A percentile compares a stretch with the other conserved stretches of the same genome.
These are phyloP conservation scores for Phytophthora citricola DNA, from an alignment of 352 stramenopile species.

Conservation along the genomic window DNA sequence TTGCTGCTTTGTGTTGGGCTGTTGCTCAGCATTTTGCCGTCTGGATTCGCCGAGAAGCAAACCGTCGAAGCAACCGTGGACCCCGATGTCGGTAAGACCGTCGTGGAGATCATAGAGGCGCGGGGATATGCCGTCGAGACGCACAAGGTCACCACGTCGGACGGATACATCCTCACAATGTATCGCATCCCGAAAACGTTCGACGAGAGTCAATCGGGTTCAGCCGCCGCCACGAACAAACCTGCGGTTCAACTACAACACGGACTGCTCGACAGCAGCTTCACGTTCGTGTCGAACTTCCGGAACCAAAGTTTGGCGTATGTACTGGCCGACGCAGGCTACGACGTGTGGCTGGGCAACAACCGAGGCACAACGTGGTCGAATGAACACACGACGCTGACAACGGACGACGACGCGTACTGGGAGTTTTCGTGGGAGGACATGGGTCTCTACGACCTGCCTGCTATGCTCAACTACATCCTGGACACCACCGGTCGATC, in stretches of 20 bases:
- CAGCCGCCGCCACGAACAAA: constrained; percentile 41
- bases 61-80: constrained; percentile 29
- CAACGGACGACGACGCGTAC: constrained; percentile 48
- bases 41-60: constrained; percentile 16
- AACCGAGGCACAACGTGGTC: constrained; percentile 77
- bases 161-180: constrained; percentile 72
- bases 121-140: constrained; percentile 63
- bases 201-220: constrained; percentile 46
- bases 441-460: constrained; percentile 67
- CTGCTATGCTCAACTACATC: constrained; percentile 69
- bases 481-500: constrained; percentile 39
- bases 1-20: constrained; percentile 16
- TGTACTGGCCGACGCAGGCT: constrained; percentile 61
- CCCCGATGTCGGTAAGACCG: constrained; percentile 46
- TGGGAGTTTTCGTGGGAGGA: constrained; percentile 71
- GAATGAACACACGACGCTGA: constrained; percentile 54
- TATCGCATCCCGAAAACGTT: constrained; percentile 68
- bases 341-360: constrained; percentile 77
- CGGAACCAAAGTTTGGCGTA: constrained; percentile 66
- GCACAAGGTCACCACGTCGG: constrained; percentile 62
- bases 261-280: constrained; percentile 67
- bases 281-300: constrained; percentile 69
- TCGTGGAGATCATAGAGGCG: constrained; percentile 52
- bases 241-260: constrained; percentile 66
- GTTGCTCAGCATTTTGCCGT: constrained; percentile 17